Evolutionary conservation across 2,329 filamentous ascomycete species (phyloP).

Genomic region (Diaporthe sp.): DNA sequence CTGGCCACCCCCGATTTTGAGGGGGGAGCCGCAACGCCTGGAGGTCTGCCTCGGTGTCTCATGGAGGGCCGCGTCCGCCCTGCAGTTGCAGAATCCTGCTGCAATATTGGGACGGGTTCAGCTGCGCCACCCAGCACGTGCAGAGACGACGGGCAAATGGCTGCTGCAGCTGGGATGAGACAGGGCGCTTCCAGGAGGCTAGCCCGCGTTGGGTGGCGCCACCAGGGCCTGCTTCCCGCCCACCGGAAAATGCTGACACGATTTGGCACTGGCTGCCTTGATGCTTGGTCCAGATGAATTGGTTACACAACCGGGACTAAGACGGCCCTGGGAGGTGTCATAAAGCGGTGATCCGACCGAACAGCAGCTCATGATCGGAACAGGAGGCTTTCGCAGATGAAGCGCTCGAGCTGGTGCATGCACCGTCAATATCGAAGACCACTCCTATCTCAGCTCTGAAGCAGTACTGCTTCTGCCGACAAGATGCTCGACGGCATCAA

Average conservation of each 20-base stretch:
- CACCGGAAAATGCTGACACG: constrained; percentile 15
- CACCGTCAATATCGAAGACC: background rate
- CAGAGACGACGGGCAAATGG: constrained; percentile 16
- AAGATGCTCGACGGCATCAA: constrained; percentile 25
- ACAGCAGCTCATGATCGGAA: background rate
- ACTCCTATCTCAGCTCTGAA: background rate
- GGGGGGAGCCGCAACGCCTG: constrained; percentile 7
- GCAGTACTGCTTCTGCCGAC: background rate
- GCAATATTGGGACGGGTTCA: background rate
- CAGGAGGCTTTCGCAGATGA: background rate
- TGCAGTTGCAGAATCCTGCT: constrained; percentile 12
- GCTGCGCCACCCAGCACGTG: constrained; percentile 26
- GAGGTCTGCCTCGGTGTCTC: constrained; percentile 4
- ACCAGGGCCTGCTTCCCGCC: constrained; percentile 14
- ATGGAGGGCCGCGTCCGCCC: constrained; percentile 13
- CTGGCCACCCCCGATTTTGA: background rate
- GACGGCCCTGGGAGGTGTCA: background rate
- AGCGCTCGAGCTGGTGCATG: background rate
- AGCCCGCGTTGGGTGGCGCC: constrained; percentile 13
- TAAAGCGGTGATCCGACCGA: constrained; percentile 15
- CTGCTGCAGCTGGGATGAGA: constrained; percentile 6
- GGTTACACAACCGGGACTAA: constrained; percentile 20
- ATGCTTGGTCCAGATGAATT: constrained; percentile 17
- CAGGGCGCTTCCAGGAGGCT: background rate
- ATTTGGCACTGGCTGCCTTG: constrained; percentile 6